These are phyloP conservation scores for Pleurotus ostreatus DNA, from an alignment of 768 basidiomycete genomes.

Conservation along the genomic window DNA sequence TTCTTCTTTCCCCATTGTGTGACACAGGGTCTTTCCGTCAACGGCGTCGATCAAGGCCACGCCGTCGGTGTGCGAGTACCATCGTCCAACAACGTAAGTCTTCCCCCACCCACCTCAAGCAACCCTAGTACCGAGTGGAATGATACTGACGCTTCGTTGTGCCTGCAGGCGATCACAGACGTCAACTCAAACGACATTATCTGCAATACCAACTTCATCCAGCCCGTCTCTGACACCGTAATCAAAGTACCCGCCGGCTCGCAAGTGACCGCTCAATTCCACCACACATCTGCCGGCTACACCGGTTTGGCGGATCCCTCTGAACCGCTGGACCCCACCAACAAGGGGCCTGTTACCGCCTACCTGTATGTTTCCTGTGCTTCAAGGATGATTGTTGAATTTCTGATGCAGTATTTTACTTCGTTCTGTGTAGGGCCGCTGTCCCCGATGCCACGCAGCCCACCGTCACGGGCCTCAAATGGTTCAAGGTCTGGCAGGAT, in stretches of 20 bases:
- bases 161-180: slow-evolving; percentile 35
- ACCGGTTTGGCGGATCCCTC: slow-evolving; percentile 28
- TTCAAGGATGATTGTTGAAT: background rate
- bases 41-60: slow-evolving; percentile 44
- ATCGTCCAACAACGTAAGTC: slow-evolving; percentile 27
- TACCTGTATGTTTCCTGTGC: slow-evolving; percentile 26
- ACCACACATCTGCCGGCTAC: slow-evolving; percentile 32
- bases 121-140: slow-evolving; percentile 3
- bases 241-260: slow-evolving; percentile 36
- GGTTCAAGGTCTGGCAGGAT: slow-evolving; percentile 43
- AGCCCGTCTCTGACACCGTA: slow-evolving; percentile 29
- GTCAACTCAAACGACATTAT: slow-evolving; percentile 38
- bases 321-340: slow-evolving; percentile 37
- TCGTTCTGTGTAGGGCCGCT: slow-evolving; percentile 26
- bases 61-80: slow-evolving; percentile 41
- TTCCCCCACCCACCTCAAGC: too few species aligned
- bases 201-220: slow-evolving; percentile 35
- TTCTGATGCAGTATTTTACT: background rate
- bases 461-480: slow-evolving; percentile 31
- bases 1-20: background rate
- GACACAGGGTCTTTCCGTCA: slow-evolving; percentile 36
- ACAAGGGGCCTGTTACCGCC: slow-evolving; percentile 36
- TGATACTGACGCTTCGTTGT: background rate
- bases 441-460: slow-evolving; percentile 33
- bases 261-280: slow-evolving; percentile 36